Base-by-base conservation (phyloP, 2,329 filamentous ascomycete genomes). In the Alternaria sp. region DNA sequence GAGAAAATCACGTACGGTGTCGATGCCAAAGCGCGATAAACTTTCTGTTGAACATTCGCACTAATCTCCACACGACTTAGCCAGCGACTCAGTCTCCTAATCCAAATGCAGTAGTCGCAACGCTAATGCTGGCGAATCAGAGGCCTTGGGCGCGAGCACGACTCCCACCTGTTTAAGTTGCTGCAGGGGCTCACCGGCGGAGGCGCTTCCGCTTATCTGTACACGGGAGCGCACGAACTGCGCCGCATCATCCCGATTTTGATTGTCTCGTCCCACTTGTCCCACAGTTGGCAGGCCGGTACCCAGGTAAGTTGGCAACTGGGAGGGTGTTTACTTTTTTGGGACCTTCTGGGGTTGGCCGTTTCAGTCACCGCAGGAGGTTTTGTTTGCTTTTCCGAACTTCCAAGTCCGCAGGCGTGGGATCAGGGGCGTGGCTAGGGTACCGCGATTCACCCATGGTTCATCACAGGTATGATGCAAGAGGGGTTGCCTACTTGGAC, bases 121-220 rank as follows among this genome's bases (percentile, higher is more conserved):
- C 49, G 49, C 49, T n/a, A 23, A 11, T 5, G 1, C 8, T 5
- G 23, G 20, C 49, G 14, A 53, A 53, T 53, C 49, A 53, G 20
- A 37, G 14, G 10, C 18, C 49, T 10, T n/a, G 28, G 49, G 33
- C 11, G 23, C 20, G 20, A 25, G 20, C 14, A 37, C 49, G 30
- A 37, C 14, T 21, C 10, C 8, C 28, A 21, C 18, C 15, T 33
- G 26, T 20, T n/a, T 15, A 15, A 26, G 10, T 46, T 53, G 49
- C 49, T 41, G 49, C 49, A 53, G 49, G 49, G 49, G 49, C 28
- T 15, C 18, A 33, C 30, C 26, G 49, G 14, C 49, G 49, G 30
- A 53, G 28, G 23, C 49, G 28, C 49, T 53, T 53, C 49, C 49
- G 49, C 49, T 53, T 25, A 53, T 53, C 49, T 53, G 14, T n/a